Conservation (phyloP, 1,284 basidiomycete genomes). For the Ceratobasidium sp. region DNA sequence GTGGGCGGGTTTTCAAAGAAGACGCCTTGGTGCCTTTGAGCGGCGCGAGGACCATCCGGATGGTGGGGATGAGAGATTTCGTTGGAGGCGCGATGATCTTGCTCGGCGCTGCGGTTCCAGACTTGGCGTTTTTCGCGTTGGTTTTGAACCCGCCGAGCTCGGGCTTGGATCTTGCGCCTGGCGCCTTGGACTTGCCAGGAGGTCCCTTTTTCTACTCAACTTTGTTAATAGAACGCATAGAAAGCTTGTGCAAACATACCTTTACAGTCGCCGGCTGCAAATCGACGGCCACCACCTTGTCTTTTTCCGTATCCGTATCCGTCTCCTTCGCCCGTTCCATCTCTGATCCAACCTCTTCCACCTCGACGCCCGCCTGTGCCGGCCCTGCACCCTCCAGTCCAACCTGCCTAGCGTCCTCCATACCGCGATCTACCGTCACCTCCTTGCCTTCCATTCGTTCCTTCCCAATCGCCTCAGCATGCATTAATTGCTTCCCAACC, state of each 20-base stretch:
- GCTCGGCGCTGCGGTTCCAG: slow-evolving; percentile 13
- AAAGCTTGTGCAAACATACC: neutral
- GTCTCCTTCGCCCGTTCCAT: neutral
- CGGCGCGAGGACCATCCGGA: slow-evolving; percentile 18
- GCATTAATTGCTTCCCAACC: neutral
- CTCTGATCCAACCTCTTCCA: slow-evolving; percentile 8
- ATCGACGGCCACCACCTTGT: slow-evolving; percentile 4
- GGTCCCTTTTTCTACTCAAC: neutral
- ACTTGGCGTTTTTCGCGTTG: slow-evolving; percentile 1
- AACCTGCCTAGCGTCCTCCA: neutral
- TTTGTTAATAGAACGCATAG: neutral
- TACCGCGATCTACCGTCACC: neutral
- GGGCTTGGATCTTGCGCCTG: neutral
- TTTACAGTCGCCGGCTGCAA: slow-evolving; percentile 3
- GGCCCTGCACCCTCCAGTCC: neutral
- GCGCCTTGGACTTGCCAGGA: neutral
- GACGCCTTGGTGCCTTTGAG: slow-evolving; percentile 27
- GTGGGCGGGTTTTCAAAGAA: neutral
- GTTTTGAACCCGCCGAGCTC: slow-evolving; percentile 19
- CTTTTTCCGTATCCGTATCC: neutral
- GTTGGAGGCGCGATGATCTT: neutral
- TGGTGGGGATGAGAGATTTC: slow-evolving; percentile 29
- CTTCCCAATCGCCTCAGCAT: too few relatives aligned
- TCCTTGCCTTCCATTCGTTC: neutral
- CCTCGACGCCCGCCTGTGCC: slow-evolving; percentile 20